Conservation (phyloP, 2,329 filamentous ascomycete species). For the Penicillium polonicum region DNA sequence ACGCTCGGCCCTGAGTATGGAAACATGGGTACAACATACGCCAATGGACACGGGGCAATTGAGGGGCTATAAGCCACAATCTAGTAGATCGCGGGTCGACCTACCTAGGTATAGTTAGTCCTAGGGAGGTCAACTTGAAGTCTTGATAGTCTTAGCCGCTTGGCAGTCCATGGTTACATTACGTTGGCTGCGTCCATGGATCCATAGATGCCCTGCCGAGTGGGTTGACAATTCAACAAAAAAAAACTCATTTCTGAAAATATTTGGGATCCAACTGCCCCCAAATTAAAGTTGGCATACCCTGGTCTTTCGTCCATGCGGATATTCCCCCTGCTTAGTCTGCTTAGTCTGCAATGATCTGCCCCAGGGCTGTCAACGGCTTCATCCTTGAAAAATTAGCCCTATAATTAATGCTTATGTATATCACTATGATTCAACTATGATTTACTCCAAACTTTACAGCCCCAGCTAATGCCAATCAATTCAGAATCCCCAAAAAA, state of each 20-base stretch:
- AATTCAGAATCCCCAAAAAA: background rate
- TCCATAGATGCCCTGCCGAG: background rate
- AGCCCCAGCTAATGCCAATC: background rate
- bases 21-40: background rate
- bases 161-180: conserved; percentile 1
- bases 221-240: too few species aligned
- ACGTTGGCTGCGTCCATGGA: background rate
- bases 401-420: background rate
- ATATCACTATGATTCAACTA: background rate
- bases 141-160: conserved; percentile 7
- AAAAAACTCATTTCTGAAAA: background rate
- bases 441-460: background rate
- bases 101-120: background rate
- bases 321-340: conserved; percentile 20
- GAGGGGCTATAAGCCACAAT: conserved; percentile 9
- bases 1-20: conserved; percentile 3
- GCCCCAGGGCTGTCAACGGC: conserved; percentile 21
- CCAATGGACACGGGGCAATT: conserved; percentile 7
- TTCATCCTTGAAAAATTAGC: background rate
- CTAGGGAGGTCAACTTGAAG: background rate
- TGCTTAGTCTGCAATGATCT: conserved; percentile 20
- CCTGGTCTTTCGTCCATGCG: conserved; percentile 19
- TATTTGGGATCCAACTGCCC: conserved; percentile 3
- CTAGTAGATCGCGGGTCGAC: conserved; percentile 8
- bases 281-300: conserved; percentile 27